phyloP scores from a whole-genome alignment of 108 stramenopile genomes.

The Skeletonema menzelii region DNA sequence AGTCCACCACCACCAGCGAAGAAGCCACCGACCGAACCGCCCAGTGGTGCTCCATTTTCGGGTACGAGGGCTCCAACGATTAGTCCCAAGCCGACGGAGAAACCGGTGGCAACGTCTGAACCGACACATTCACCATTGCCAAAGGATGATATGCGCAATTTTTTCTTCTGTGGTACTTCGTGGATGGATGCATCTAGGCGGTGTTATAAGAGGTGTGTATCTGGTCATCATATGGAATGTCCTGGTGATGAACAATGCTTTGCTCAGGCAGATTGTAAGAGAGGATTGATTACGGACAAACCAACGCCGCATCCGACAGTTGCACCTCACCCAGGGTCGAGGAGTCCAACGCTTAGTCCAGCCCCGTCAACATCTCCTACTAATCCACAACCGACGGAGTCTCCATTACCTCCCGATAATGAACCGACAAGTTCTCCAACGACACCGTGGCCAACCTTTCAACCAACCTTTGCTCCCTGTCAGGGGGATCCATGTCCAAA shows the following conservation, averaged over 20 bases:
- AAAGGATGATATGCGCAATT: conserved; percentile 42
- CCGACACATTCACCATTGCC: conserved; percentile 24
- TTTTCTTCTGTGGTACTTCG: conserved; percentile 34
- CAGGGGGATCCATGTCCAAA: conserved; percentile 29
- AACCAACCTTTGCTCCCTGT: conserved; percentile 25
- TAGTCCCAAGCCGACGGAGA: neutral
- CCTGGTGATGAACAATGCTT: conserved; percentile 40
- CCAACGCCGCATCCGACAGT: conserved; percentile 10
- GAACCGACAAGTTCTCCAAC: conserved; percentile 23
- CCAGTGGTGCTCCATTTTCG: neutral
- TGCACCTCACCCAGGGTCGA: conserved; percentile 10
- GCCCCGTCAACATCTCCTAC: conserved; percentile 17
- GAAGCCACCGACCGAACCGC: neutral
- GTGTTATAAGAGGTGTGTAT: conserved; percentile 30
- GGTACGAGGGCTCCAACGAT: neutral
- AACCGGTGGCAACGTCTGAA: neutral
- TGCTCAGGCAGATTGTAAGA: conserved; percentile 41
- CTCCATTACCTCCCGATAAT: conserved; percentile 10
- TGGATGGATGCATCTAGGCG: conserved; percentile 27
- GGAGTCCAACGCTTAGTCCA: conserved; percentile 15
- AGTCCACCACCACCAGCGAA: neutral
- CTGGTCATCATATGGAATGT: conserved; percentile 33
- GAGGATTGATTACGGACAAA: conserved; percentile 15
- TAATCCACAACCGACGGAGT: neutral
- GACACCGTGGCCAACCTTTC: conserved; percentile 11